Evolutionary conservation across 139 green algal genomes (phyloP).

Genomic region (Pedinophyceae sp.): DNA sequence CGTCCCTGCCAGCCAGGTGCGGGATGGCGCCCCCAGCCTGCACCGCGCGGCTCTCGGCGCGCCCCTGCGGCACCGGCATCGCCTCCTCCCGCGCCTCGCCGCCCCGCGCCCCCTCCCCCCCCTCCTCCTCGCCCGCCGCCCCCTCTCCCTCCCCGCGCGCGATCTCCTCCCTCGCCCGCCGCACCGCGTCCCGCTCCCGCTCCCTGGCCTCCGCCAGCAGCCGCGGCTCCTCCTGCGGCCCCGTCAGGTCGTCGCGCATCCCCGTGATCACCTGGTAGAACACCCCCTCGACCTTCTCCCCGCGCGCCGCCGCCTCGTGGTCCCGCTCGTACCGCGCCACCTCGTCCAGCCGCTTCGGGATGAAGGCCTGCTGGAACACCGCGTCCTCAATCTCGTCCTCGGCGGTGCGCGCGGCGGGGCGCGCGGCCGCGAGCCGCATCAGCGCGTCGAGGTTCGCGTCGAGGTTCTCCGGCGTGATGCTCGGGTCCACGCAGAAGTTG

Average conservation of each 20-base stretch:
- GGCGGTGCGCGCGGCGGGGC: slow-evolving; percentile 3
- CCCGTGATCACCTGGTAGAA: slow-evolving; percentile 77
- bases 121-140: not conserved
- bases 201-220: slow-evolving; percentile 11
- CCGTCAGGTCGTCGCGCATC: slow-evolving; percentile 70
- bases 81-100: slow-evolving; percentile 4
- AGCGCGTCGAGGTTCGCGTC: slow-evolving; percentile 63
- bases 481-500: slow-evolving; percentile 88
- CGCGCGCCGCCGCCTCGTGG: slow-evolving; percentile 21
- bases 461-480: slow-evolving; percentile 55
- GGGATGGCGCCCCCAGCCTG: not conserved
- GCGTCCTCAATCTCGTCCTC: slow-evolving; percentile 31
- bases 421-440: slow-evolving; percentile 1
- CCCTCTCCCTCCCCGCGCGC: slow-evolving; percentile 1
- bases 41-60: not conserved
- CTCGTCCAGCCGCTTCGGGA: slow-evolving; percentile 78
- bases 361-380: slow-evolving; percentile 82
- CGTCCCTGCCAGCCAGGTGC: no score
- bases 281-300: slow-evolving; percentile 59
- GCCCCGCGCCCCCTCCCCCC: slow-evolving; percentile 3
- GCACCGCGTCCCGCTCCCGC: slow-evolving; percentile 3
- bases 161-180: not conserved
- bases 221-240: slow-evolving; percentile 12
- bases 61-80: slow-evolving; percentile 6
- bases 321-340: slow-evolving; percentile 77